Evolutionary conservation across 2,329 filamentous ascomycete species (phyloP).

Genomic region (Xylariaceae sp.): DNA sequence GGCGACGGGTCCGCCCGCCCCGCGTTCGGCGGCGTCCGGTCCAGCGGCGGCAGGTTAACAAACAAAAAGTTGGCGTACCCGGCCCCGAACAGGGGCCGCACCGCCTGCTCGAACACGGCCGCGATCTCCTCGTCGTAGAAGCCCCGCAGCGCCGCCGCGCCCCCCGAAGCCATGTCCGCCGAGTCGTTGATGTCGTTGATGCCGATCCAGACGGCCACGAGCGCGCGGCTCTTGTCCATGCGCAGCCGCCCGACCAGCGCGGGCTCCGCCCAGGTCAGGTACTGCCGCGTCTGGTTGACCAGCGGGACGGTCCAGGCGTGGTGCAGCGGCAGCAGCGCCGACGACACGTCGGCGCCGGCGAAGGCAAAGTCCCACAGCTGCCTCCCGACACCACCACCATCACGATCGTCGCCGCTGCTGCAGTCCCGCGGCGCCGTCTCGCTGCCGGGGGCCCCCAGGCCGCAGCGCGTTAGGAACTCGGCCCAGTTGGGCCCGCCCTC

Average conservation of each 20-base stretch:
- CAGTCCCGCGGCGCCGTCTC: slow-evolving; percentile 35
- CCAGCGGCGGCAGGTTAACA: slow-evolving; percentile 43
- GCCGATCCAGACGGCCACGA: slow-evolving; percentile 46
- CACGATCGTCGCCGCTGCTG: too few relatives aligned
- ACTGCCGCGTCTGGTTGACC: slow-evolving; percentile 43
- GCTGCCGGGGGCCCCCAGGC: slow-evolving; percentile 36
- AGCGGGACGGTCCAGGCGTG: slow-evolving; percentile 42
- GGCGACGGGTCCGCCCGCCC: slow-evolving; percentile 27
- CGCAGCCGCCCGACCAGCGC: slow-evolving; percentile 26
- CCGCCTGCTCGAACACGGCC: slow-evolving; percentile 31
- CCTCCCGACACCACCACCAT: too few relatives aligned
- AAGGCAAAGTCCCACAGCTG: slow-evolving; percentile 52
- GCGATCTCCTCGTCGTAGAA: slow-evolving; percentile 36
- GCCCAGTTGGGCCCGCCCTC: slow-evolving; percentile 49
- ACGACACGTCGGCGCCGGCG: slow-evolving; percentile 42
- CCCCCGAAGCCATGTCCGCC: slow-evolving; percentile 25
- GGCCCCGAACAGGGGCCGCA: slow-evolving; percentile 36
- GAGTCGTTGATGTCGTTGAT: slow-evolving; percentile 50
- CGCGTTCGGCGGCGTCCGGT: slow-evolving; percentile 34
- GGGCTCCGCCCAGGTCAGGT: slow-evolving; percentile 34
- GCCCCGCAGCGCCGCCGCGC: slow-evolving; percentile 31
- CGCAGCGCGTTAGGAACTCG: slow-evolving; percentile 44
- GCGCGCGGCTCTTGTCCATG: slow-evolving; percentile 28
- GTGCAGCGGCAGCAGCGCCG: slow-evolving; percentile 38
- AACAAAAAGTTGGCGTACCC: slow-evolving; percentile 44